Conservation (phyloP, 495 filamentous ascomycete genomes). For the Penicillium cataractarum region DNA sequence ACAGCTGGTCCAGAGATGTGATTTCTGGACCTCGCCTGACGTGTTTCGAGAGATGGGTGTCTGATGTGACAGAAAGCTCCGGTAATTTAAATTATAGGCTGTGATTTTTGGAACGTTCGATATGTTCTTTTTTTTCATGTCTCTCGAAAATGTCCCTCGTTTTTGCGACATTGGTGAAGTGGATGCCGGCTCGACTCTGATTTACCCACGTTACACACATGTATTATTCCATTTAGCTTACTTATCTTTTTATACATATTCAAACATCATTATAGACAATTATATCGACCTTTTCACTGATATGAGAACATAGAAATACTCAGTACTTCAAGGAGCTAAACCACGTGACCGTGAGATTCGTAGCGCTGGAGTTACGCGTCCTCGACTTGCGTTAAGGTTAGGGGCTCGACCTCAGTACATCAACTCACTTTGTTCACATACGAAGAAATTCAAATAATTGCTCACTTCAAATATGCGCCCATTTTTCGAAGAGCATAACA, state of each 20-base stretch:
- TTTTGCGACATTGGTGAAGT: too few species aligned
- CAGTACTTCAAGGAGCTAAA: not conserved
- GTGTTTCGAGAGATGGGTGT: conserved; percentile 6
- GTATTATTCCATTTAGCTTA: not conserved
- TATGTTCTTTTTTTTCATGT: too few species aligned
- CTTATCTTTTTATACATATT: not conserved
- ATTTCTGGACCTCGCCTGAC: conserved; percentile 19
- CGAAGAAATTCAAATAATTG: not conserved
- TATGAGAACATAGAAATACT: too few species aligned
- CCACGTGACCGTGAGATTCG: not conserved
- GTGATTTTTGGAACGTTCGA: too few species aligned
- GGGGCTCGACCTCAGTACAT: too few species aligned
- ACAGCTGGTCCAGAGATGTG: conserved; percentile 10
- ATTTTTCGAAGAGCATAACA: not conserved
- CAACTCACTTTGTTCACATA: too few species aligned
- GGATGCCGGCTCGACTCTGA: too few species aligned
- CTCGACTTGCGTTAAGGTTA: not conserved
- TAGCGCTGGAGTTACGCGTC: not conserved
- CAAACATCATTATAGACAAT: not conserved
- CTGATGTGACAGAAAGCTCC: not conserved
- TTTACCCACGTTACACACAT: too few species aligned
- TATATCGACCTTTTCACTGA: not conserved
- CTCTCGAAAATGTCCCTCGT: too few species aligned
- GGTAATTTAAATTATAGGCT: not conserved
- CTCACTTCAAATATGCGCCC: not conserved